These are phyloP conservation scores for Mycena filopes DNA, from an alignment of 768 basidiomycete genomes.

Conservation along the genomic window DNA sequence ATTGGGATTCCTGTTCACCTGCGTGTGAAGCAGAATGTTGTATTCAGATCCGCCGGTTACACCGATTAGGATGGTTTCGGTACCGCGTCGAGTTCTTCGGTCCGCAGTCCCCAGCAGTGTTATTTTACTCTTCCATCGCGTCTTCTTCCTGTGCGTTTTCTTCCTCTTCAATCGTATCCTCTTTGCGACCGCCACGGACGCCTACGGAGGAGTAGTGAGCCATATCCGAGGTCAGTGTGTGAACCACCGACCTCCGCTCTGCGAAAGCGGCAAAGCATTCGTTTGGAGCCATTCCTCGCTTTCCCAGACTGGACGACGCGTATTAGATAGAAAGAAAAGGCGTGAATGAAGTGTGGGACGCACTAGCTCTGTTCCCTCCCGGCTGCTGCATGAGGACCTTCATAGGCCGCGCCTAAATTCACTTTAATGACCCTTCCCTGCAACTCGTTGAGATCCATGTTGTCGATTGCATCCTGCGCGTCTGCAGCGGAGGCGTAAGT, in stretches of 20 bases:
- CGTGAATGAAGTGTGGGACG: slow-evolving; percentile 39
- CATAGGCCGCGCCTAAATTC: slow-evolving; percentile 86
- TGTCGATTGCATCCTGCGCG: slow-evolving; percentile 97
- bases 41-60: neutral
- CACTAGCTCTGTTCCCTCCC: slow-evolving; percentile 82
- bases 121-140: slow-evolving; percentile 73
- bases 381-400: slow-evolving; percentile 71
- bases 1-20: neutral
- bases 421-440: slow-evolving; percentile 81
- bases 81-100: slow-evolving; percentile 8
- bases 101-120: neutral
- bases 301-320: slow-evolving; percentile 80
- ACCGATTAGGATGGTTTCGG: slow-evolving; percentile 25
- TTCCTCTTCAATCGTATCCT: slow-evolving; percentile 35
- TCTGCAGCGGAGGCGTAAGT: slow-evolving; percentile 84
- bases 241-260: slow-evolving; percentile 70
- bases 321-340: neutral
- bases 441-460: slow-evolving; percentile 96
- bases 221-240: slow-evolving; percentile 4
- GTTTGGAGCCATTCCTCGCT: slow-evolving; percentile 93
- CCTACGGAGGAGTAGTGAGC: slow-evolving; percentile 46
- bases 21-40: slow-evolving; percentile 3
- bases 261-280: slow-evolving; percentile 80
- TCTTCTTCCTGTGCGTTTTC: slow-evolving; percentile 53
- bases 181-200: slow-evolving; percentile 60